Conservation (phyloP, 2,329 filamentous ascomycete species). For the Zelopaecilomyces penicillatus region DNA sequence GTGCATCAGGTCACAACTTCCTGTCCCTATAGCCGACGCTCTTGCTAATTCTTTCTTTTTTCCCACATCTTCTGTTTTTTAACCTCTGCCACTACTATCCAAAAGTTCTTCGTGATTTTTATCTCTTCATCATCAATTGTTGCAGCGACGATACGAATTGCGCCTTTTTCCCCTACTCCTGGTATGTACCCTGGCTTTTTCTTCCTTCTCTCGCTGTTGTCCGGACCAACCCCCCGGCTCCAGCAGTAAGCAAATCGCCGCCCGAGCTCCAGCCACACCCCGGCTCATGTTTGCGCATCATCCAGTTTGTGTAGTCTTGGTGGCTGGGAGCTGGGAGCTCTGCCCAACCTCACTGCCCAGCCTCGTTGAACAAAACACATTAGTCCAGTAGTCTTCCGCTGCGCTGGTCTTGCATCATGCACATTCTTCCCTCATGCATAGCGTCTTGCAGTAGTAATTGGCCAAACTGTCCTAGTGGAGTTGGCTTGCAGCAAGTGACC, state of each 20-base stretch:
- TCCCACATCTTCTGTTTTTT: neutral
- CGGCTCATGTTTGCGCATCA: neutral
- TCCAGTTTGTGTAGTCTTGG: constrained; percentile 3
- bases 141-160: too few relatives aligned
- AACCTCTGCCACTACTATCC: neutral
- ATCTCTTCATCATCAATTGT: too few relatives aligned
- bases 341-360: constrained; percentile 12
- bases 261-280: too few relatives aligned
- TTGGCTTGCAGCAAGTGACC: constrained; percentile 10
- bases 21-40: too few relatives aligned
- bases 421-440: constrained; percentile 20
- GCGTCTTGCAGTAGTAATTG: constrained; percentile 25
- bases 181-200: too few relatives aligned
- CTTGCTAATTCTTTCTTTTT: neutral
- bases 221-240: too few relatives aligned
- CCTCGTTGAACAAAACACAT: constrained; percentile 15
- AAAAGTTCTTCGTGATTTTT: too few relatives aligned
- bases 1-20: too few relatives aligned
- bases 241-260: too few relatives aligned
- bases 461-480: constrained; percentile 25
- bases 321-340: constrained; percentile 11
- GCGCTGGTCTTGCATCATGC: constrained; percentile 20
- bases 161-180: too few relatives aligned
- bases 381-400: constrained; percentile 26
- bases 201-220: too few relatives aligned